Base-by-base conservation (phyloP, 2,329 filamentous ascomycete species). In the Penicillium palitans region DNA sequence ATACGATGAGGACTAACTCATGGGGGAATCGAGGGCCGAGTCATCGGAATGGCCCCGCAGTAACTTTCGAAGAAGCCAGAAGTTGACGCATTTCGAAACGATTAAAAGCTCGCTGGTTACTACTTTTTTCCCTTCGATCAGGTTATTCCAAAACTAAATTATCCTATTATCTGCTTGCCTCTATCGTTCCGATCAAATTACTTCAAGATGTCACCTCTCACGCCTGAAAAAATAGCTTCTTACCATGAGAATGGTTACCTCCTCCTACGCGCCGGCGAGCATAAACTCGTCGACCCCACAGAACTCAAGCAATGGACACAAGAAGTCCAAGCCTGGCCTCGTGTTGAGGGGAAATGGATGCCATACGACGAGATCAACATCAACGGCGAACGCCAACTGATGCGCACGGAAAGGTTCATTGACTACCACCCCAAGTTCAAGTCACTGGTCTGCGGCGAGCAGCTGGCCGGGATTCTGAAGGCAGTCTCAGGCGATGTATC, bases 391-490 rank as follows among this genome's bases (percentile, higher is more conserved):
- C 64, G 69, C 39, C 72, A 74, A 24, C 60, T 75, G 19, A 71
- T 74, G 60, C 62, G 72, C 39, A 74, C 71, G 2, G 71, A 74
- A 48, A 72, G 71, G 33, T 74, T 72, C 57, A 66, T 70, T 25
- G 70, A 71, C 33, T 73, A 67, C 29, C 67, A 72, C 50, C 45
- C 65, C 1, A 49, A 67, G 8, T 72, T 72, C 39, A 66, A 68
- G 17, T 55, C 55, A 5, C 47, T 74, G 9, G 55, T 73, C 7
- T 71, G 70, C 19, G 68, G 69, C 4, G 45, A 69, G 12, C 64
- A 61, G 21, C 29, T 73, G 21, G 59, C 63, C 1, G 59, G 63
- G 25, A 71, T 72, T 31, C 61, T 74, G 37, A 66, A 66, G 50
- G 60, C 63, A n/a, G 58, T 72, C 21, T 64, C 62, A 24, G 69